Conservation (phyloP, 768 basidiomycete species). For the Gymnopilus junonius region DNA sequence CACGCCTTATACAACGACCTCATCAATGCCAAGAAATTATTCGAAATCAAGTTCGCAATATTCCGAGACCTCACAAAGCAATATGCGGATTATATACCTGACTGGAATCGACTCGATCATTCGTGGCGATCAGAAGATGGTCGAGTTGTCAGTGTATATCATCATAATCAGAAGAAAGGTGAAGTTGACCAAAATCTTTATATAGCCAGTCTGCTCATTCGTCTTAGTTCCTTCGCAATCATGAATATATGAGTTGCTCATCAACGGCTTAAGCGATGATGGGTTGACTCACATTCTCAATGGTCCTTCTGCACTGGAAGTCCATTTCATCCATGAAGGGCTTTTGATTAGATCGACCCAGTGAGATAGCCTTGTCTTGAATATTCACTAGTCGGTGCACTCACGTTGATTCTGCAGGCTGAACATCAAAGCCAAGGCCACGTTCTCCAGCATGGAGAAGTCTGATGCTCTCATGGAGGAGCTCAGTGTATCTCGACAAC, state of each 20-base stretch:
- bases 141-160: slow-evolving; percentile 25
- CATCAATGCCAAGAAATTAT: slow-evolving; percentile 4
- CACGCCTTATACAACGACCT: slow-evolving; percentile 6
- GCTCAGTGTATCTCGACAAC: neutral
- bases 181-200: neutral
- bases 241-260: slow-evolving; percentile 14
- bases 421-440: neutral
- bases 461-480: neutral
- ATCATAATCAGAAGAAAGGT: slow-evolving; percentile 17
- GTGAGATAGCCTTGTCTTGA: neutral
- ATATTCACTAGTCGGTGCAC: neutral
- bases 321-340: slow-evolving; percentile 15
- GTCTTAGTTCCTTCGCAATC: slow-evolving; percentile 20
- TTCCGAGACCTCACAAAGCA: slow-evolving; percentile 5
- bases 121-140: neutral
- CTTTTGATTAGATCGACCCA: slow-evolving; percentile 5
- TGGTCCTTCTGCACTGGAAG: too few relatives aligned
- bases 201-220: neutral
- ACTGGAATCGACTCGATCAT: slow-evolving; percentile 18
- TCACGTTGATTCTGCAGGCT: neutral
- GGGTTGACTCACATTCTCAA: neutral
- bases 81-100: neutral
- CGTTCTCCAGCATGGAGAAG: neutral
- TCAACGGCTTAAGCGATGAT: slow-evolving; percentile 1
- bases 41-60: slow-evolving; percentile 7